Evolutionary conservation across 2,329 filamentous ascomycete species (phyloP), one percentile per base, ranked within the genome.

Genomic region (Claviceps pazoutovae): DNA sequence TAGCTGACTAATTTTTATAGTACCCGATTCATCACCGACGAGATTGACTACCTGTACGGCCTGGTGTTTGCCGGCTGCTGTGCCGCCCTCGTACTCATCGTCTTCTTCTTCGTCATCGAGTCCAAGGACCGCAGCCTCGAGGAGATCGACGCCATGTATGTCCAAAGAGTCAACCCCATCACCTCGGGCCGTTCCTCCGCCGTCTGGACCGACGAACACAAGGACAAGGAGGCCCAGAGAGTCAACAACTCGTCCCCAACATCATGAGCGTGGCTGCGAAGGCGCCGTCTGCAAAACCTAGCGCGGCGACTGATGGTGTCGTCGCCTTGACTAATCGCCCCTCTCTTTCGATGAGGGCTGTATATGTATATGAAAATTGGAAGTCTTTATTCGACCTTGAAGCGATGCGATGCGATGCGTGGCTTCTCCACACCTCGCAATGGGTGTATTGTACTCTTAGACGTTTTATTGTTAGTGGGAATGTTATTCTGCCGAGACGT

Each of bases 131-230:
- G 83, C 36, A 80, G 78, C 1, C 74, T 89, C 17, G 85, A 88
- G 68, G 84, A 88, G 66, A 82, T 88, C 52, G 85, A 88, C 65
- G 82, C 78, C 53, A 88, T 88, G 84, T 90, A 90, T 62, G 71
- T 75, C 17, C 59, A 69, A 41, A 64, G 63, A 43, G 72, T 78
- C 58, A 74, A 74, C 59, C 73, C 75, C 21, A 73, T 73, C 59
- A 70, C 65, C 50, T 74, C 72, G 1, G 57, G 57, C 14, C 53
- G 45, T 16, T 42, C 44, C 2, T 21, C 53, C 13, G 50, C 47
- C 51, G 56, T 62, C 47, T 66, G 63, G 62, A 52, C 55, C 19
- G 49, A 51, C 17, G 46, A 44, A 16, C 51, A 51, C 1, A 48
- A 54, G 11, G 52, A 52, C 19, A 46, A 52, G 5, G 55, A 44